Evolutionary conservation across 257 asterid genomes (phyloP), one percentile per base, ranked within the genome.

Genomic region (Anisodus tanguticus): DNA sequence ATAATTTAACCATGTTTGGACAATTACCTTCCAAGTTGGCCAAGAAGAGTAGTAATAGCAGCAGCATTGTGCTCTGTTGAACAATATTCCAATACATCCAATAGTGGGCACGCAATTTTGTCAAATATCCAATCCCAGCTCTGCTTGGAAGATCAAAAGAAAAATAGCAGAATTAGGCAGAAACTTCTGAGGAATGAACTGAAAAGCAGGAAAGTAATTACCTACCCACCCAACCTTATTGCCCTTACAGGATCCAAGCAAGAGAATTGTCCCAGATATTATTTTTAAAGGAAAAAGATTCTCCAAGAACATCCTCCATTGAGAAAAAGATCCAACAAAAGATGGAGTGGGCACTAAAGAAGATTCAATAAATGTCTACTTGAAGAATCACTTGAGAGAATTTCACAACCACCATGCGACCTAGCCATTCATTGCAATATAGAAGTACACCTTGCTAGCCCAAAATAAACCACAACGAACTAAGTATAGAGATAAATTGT

Each of bases 1-100:
- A 76, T 51, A 13, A 76, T 51, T 76, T 76, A 51, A 76, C 45
- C 7, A 51, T 26, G 19, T 26, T 49, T 51, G 22, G 63, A 13
- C 39, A 26, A 43, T 59, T 91, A 96, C 99, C 98, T 96, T 82
- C 98, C 99, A 83, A 96, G 91, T 88, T 93, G 97, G 74, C 97
- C 97, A 66, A 94, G 91, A 83, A 93, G 95, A 81, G 90, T 58
- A 84, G 89, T 13, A 72, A 90, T 71, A 80, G 95, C 97, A 82
- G 89, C 88, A 81, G 91, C 89, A 49, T 87, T 84, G 64, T 87
- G 80, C 84, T 90, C 95, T 84, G 80, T 58, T 35, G 83, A 84
- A 88, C 79, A 86, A 7, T 92, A 86, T 80, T 92, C 97, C 89
- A 89, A 70, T 83, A 89, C 55, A 51, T 87, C 87, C 80, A 91